These are phyloP conservation scores for Citrullus amarus DNA, from an alignment of 306 rosid species.

Conservation along the genomic window DNA sequence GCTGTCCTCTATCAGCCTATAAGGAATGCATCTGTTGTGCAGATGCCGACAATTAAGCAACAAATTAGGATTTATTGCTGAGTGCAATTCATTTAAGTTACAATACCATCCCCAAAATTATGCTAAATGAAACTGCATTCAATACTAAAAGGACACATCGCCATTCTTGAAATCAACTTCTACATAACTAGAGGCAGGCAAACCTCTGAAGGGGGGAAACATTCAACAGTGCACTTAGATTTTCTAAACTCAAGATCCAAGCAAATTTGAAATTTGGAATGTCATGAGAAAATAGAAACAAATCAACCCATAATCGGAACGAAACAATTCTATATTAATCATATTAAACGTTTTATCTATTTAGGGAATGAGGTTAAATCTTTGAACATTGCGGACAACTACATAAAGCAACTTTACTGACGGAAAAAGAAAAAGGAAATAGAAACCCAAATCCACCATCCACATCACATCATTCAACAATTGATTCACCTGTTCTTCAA, in stretches of 20 bases:
- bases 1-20: conserved; percentile 34
- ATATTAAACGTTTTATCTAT: neutral
- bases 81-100: conserved; percentile 5
- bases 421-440: neutral
- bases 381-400: neutral
- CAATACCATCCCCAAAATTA: conserved; percentile 2
- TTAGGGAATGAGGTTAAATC: neutral
- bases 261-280: neutral
- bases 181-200: neutral
- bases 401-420: neutral
- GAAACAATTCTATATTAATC: neutral
- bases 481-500: neutral
- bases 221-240: neutral
- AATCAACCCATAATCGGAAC: neutral
- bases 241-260: neutral
- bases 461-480: neutral
- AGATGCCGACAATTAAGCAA: neutral
- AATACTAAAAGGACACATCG: neutral
- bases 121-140: neutral
- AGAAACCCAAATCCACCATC: neutral
- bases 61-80: neutral
- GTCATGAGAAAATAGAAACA: neutral
- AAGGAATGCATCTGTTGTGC: conserved; percentile 68
- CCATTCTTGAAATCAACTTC: neutral
- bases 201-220: neutral